Percentiles rank a stretch among this genome's conserved stretches.
phyloP scores from a whole-genome alignment of 2,329 filamentous ascomycete genomes.

The Stagonosporopsis rhizophila region DNA sequence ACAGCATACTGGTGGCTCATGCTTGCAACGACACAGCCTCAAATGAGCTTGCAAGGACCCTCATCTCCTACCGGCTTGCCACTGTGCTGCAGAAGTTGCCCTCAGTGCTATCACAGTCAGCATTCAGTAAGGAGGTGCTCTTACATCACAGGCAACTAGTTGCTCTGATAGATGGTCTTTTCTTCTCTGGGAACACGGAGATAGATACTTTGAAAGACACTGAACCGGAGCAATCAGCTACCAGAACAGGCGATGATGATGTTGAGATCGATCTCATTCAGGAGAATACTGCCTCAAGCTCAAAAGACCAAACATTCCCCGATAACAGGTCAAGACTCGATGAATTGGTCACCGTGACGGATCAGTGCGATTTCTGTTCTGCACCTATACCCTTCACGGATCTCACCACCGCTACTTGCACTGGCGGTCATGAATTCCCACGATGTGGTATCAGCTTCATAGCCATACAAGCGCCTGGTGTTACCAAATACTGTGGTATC shows the following conservation, averaged over 20 bases:
- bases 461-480: constrained; percentile 61
- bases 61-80: constrained; percentile 44
- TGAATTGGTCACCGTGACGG: constrained; percentile 30
- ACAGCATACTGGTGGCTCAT: constrained; percentile 37
- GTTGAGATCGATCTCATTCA: not conserved
- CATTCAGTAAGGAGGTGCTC: constrained; percentile 34
- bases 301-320: not conserved
- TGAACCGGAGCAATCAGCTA: not conserved
- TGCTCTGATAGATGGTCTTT: constrained; percentile 28
- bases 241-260: not conserved
- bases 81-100: constrained; percentile 29
- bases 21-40: constrained; percentile 31
- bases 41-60: constrained; percentile 29
- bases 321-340: not conserved
- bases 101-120: constrained; percentile 18
- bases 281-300: not conserved
- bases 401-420: constrained; percentile 56
- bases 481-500: constrained; percentile 62
- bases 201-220: not conserved
- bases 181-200: constrained; percentile 1
- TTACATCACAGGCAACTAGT: constrained; percentile 30
- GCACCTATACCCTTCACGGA: constrained; percentile 57
- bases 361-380: constrained; percentile 62
- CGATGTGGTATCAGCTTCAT: constrained; percentile 63
- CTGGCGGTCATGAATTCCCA: constrained; percentile 61